These are phyloP conservation scores for Isabelozyma heimii DNA, from an alignment of 805 yeast genomes.

Conservation along the genomic window DNA sequence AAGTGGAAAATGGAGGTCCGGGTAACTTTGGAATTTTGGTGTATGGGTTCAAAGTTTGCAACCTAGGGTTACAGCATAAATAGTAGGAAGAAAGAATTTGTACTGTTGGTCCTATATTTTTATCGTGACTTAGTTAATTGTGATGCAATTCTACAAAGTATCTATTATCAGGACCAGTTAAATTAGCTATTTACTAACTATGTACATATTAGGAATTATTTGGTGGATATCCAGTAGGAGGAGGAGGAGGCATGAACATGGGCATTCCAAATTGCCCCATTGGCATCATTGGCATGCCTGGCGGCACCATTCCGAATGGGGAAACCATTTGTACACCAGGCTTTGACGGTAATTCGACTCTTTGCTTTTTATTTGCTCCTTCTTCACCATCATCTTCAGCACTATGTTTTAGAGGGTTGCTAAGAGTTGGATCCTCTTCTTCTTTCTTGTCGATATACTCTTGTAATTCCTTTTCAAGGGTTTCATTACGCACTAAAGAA, in stretches of 20 bases:
- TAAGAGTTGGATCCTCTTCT: slow-evolving; percentile 27
- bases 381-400: slow-evolving; percentile 13
- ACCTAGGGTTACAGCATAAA: not conserved
- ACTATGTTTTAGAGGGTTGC: slow-evolving; percentile 13
- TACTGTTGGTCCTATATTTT: too few species aligned
- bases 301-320: slow-evolving; percentile 13
- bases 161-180: too few species aligned
- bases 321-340: slow-evolving; percentile 9
- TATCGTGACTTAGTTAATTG: too few species aligned
- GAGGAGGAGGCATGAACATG: slow-evolving; percentile 14
- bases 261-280: slow-evolving; percentile 14
- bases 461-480: slow-evolving; percentile 53
- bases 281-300: slow-evolving; percentile 14
- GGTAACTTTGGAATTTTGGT: not conserved
- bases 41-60: not conserved
- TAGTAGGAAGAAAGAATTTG: not conserved
- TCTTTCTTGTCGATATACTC: slow-evolving; percentile 43
- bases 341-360: slow-evolving; percentile 12
- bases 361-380: slow-evolving; percentile 25
- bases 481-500: slow-evolving; percentile 59
- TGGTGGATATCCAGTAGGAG: not conserved
- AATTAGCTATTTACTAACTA: not conserved
- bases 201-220: not conserved
- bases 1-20: not conserved
- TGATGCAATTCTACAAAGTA: too few species aligned